phyloP scores from a whole-genome alignment of 257 asterid genomes.

The Solanum okadae region DNA sequence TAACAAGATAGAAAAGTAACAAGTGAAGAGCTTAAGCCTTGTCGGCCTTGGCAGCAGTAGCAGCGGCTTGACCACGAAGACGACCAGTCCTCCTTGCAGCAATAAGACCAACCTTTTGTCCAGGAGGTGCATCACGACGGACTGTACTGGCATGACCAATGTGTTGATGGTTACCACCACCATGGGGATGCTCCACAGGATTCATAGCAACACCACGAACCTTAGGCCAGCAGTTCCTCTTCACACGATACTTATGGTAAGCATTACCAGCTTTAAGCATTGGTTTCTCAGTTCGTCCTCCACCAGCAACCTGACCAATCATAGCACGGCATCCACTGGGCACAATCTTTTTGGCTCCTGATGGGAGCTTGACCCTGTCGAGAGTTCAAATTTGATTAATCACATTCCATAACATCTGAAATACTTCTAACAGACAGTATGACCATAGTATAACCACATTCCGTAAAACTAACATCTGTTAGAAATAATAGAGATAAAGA shows the following conservation, averaged over 20 bases:
- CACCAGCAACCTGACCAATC: slow-evolving; percentile 14
- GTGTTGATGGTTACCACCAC: slow-evolving; percentile 67
- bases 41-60: slow-evolving; percentile 41
- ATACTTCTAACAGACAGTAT: background rate
- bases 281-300: slow-evolving; percentile 17
- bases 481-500: background rate
- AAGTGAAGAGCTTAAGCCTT: slow-evolving; percentile 8
- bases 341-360: slow-evolving; percentile 12
- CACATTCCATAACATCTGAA: background rate
- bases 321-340: slow-evolving; percentile 10
- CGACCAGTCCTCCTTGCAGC: slow-evolving; percentile 60
- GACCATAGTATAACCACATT: background rate
- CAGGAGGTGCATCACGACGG: slow-evolving; percentile 62
- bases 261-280: slow-evolving; percentile 6
- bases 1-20: background rate
- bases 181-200: slow-evolving; percentile 67
- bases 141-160: slow-evolving; percentile 58
- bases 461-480: background rate
- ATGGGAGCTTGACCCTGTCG: slow-evolving; percentile 6
- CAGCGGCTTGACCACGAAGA: slow-evolving; percentile 60
- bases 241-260: slow-evolving; percentile 39
- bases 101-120: slow-evolving; percentile 56
- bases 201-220: slow-evolving; percentile 39
- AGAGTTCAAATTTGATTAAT: background rate
- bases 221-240: slow-evolving; percentile 20